phyloP scores from a whole-genome alignment of 257 asterid genomes.

The Gentiana straminea region DNA sequence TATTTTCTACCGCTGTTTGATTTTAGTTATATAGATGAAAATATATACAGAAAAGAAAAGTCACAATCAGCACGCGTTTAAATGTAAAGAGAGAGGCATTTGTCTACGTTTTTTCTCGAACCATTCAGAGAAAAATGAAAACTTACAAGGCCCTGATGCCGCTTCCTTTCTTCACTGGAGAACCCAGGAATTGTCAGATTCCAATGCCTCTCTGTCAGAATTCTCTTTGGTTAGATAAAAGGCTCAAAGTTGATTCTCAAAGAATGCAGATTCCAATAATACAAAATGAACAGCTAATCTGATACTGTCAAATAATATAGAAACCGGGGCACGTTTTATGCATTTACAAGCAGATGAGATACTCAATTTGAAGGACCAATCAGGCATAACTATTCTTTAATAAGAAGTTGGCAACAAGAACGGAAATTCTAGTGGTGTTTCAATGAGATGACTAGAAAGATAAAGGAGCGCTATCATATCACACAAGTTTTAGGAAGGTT shows the following conservation, averaged over 20 bases:
- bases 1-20: not conserved
- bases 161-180: constrained; percentile 68
- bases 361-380: not conserved
- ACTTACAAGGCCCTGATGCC: constrained; percentile 46
- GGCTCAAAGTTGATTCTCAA: constrained; percentile 1
- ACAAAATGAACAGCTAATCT: too few species aligned
- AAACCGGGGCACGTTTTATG: too few species aligned
- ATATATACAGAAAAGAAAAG: too few species aligned
- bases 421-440: too few species aligned
- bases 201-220: constrained; percentile 83
- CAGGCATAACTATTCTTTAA: not conserved
- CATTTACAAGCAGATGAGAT: not conserved
- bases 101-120: not conserved
- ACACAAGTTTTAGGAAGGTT: too few species aligned
- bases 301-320: too few species aligned
- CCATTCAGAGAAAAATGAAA: constrained; percentile 1
- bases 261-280: too few species aligned
- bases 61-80: too few species aligned
- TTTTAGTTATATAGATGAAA: not conserved
- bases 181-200: constrained; percentile 74
- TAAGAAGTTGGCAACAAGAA: not conserved
- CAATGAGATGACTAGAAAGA: too few species aligned
- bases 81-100: too few species aligned
- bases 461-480: too few species aligned
- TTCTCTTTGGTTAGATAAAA: constrained; percentile 16